Evolutionary conservation across 2,329 filamentous ascomycete genomes (phyloP).

Genomic region (Pleomassaria siparia): DNA sequence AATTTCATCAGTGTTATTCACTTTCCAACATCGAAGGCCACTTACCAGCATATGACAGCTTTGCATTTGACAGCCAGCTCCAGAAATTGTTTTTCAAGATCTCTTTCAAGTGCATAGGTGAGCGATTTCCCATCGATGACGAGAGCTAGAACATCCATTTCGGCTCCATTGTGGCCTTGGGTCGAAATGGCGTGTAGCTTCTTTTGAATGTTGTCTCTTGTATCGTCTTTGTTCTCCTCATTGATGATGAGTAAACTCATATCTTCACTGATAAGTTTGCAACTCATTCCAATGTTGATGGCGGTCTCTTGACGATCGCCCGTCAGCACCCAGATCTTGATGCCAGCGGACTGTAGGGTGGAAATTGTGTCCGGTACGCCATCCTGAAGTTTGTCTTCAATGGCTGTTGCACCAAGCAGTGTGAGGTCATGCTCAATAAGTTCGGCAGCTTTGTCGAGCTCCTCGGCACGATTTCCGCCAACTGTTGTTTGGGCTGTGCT

Average conservation of each 20-base stretch:
- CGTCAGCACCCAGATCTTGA: conserved; percentile 98
- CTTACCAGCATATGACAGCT: conserved; percentile 87
- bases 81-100: conserved; percentile 89
- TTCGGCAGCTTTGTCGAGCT: conserved; percentile 95
- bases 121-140: conserved; percentile 96
- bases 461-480: conserved; percentile 86
- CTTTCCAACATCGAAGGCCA: conserved; percentile 8
- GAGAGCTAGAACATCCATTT: conserved; percentile 84
- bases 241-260: conserved; percentile 98
- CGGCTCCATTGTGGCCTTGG: conserved; percentile 74
- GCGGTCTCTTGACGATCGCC: conserved; percentile 97
- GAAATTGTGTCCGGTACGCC: conserved; percentile 98
- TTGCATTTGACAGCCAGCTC: conserved; percentile 96
- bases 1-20: conserved; percentile 7
- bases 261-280: conserved; percentile 96
- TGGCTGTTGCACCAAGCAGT: conserved; percentile 91
- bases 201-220: conserved; percentile 86
- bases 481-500: conserved; percentile 89
- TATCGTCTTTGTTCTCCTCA: conserved; percentile 77
- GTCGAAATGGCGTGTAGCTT: conserved; percentile 88
- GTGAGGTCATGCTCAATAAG: conserved; percentile 91
- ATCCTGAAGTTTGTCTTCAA: conserved; percentile 95
- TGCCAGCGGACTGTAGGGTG: conserved; percentile 91
- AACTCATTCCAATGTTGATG: conserved; percentile 99
- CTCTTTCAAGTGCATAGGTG: conserved; percentile 88